Percentiles rank a stretch among this genome's conserved stretches.
phyloP scores from a whole-genome alignment of 371 early-diverging fungal genomes.

The Catenaria anguillulae region DNA sequence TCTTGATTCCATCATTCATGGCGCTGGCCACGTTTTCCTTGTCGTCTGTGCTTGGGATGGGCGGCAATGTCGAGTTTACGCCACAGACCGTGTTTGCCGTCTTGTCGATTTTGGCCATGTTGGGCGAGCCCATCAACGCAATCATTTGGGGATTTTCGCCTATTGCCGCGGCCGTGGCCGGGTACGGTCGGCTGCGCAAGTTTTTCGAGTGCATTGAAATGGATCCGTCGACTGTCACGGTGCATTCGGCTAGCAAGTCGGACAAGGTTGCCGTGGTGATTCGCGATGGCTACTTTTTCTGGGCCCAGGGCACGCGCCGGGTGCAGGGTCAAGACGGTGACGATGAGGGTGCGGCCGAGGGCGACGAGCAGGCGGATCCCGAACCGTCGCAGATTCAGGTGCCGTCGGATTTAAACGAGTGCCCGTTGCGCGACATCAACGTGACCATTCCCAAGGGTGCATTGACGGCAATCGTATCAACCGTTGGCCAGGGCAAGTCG shows the following conservation, averaged over 20 bases:
- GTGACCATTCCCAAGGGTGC: constrained; percentile 13
- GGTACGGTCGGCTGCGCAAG: constrained; percentile 55
- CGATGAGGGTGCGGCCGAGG: too few relatives aligned
- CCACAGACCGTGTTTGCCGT: constrained; percentile 19
- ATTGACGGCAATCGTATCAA: constrained; percentile 22
- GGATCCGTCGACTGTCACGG: neutral
- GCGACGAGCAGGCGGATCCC: neutral
- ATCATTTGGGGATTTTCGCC: too few relatives aligned
- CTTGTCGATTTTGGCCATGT: neutral
- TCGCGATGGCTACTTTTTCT: neutral
- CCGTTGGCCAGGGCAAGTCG: constrained; percentile 29
- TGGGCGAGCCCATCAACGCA: neutral
- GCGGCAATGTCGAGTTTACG: constrained; percentile 59
- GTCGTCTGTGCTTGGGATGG: constrained; percentile 43
- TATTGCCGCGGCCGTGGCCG: constrained; percentile 65
- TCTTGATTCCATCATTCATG: constrained; percentile 74
- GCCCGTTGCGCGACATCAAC: constrained; percentile 15
- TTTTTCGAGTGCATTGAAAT: constrained; percentile 35
- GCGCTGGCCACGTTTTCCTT: constrained; percentile 67
- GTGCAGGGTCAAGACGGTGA: too few relatives aligned
- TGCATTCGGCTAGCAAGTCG: too few relatives aligned
- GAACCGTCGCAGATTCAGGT: neutral
- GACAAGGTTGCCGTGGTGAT: too few relatives aligned
- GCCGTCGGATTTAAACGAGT: too few relatives aligned
- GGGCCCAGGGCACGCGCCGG: neutral